Conservation (phyloP, 176 grass and related monocot species). For the Stipa capillata region DNA sequence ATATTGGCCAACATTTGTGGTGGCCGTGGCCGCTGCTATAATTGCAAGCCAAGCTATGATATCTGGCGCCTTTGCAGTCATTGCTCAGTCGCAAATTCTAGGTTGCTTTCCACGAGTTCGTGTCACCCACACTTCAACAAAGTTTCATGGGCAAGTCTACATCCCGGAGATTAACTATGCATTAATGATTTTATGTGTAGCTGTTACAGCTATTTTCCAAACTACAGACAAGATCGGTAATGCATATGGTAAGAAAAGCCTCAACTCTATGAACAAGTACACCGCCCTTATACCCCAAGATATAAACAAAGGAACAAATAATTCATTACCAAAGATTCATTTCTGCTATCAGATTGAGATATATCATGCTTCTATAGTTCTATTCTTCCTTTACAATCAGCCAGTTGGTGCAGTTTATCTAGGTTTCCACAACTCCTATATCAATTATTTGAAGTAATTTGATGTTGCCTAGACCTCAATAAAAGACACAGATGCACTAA, state of each 20-base stretch:
- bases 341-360: not conserved
- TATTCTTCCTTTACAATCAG: not conserved
- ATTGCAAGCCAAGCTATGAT: slow-evolving; percentile 81
- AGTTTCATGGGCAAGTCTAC: slow-evolving; percentile 65
- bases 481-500: not conserved
- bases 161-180: slow-evolving; percentile 67
- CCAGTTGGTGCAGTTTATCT: not conserved
- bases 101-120: slow-evolving; percentile 64
- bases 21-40: slow-evolving; percentile 50
- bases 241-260: slow-evolving; percentile 49
- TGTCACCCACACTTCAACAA: slow-evolving; percentile 54
- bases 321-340: not conserved
- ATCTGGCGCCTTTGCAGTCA: slow-evolving; percentile 65
- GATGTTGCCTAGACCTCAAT: not conserved
- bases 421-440: not conserved
- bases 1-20: slow-evolving; percentile 59
- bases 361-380: not conserved
- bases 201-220: slow-evolving; percentile 53
- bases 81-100: slow-evolving; percentile 51
- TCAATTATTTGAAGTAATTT: not conserved
- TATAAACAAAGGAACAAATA: not conserved
- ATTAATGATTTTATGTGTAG: slow-evolving; percentile 55
- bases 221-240: slow-evolving; percentile 65
- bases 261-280: not conserved
- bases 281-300: not conserved